phyloP scores from a whole-genome alignment of 2,329 filamentous ascomycete genomes.

The Talaromyces funiculosus region DNA sequence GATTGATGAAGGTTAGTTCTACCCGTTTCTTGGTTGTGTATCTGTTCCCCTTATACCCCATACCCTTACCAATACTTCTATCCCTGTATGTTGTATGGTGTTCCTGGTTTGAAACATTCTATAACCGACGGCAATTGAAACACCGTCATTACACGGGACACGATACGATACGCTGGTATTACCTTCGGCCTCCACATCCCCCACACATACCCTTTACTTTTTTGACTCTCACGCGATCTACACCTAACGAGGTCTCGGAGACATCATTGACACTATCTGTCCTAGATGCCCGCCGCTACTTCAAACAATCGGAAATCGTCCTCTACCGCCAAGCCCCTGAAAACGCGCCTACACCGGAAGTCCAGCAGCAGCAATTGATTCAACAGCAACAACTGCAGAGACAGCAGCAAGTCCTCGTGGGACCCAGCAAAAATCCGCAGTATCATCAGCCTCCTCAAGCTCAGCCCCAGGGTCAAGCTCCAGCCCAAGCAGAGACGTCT shows the following conservation, averaged over 20 bases:
- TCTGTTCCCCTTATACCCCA: slow-evolving; percentile 16
- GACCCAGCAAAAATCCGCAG: slow-evolving; percentile 13
- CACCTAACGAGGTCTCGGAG: not conserved
- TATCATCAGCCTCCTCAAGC: slow-evolving; percentile 6
- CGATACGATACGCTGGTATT: slow-evolving; percentile 1
- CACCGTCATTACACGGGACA: not conserved
- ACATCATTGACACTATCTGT: not conserved
- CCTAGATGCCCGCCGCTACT: slow-evolving; percentile 87
- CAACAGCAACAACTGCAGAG: slow-evolving; percentile 32
- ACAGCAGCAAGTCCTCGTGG: slow-evolving; percentile 12
- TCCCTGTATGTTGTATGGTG: not conserved
- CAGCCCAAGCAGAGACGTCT: not conserved
- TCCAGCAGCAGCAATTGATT: slow-evolving; percentile 36
- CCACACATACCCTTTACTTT: not conserved
- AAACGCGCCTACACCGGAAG: slow-evolving; percentile 36
- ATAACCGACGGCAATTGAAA: slow-evolving; percentile 35
- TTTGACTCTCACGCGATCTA: slow-evolving; percentile 1
- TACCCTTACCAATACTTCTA: not conserved
- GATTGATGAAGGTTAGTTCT: slow-evolving; percentile 78
- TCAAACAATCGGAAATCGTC: slow-evolving; percentile 98
- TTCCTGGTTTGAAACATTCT: slow-evolving; percentile 16
- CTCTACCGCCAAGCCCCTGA: slow-evolving; percentile 71
- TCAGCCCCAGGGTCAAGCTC: not conserved
- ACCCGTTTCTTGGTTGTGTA: slow-evolving; percentile 1
- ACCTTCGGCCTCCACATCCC: slow-evolving; percentile 3